Evolutionary conservation across 805 yeast species (phyloP).

Genomic region (Lipomyces mesembrius): DNA sequence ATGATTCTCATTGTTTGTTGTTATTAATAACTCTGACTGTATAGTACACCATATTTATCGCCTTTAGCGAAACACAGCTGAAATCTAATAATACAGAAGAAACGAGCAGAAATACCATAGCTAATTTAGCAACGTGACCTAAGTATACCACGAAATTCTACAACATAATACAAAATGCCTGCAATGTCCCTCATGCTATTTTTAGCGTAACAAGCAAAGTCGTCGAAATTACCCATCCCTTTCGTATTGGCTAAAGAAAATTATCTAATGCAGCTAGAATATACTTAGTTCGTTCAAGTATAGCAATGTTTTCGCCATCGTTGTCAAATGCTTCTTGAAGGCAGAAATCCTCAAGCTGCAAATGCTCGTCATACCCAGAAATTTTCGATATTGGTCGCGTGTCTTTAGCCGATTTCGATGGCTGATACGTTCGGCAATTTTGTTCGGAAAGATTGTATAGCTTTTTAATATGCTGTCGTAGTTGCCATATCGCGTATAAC

Average conservation of each 20-base stretch:
- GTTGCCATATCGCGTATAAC: slow-evolving; percentile 20
- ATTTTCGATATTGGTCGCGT: slow-evolving; percentile 9
- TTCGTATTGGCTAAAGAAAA: background rate
- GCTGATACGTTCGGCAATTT: slow-evolving; percentile 19
- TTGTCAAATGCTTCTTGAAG: slow-evolving; percentile 16
- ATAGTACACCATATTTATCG: background rate
- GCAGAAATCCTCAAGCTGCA: slow-evolving; percentile 17
- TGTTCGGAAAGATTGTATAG: slow-evolving; percentile 27
- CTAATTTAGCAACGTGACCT: background rate
- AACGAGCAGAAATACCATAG: slow-evolving; percentile 1
- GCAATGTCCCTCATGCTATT: background rate
- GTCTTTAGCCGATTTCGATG: slow-evolving; percentile 20
- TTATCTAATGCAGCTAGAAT: slow-evolving; percentile 18
- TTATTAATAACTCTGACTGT: background rate
- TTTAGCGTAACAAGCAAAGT: background rate
- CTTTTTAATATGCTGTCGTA: slow-evolving; percentile 25
- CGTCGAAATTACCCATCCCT: background rate
- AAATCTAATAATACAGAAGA: background rate
- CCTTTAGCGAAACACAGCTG: background rate
- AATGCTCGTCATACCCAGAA: background rate
- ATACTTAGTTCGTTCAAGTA: slow-evolving; percentile 14
- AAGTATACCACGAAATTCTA: background rate
- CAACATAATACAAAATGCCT: background rate
- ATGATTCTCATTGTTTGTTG: background rate
- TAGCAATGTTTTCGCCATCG: slow-evolving; percentile 6